Evolutionary conservation across 1,139 yeast genomes (phyloP), one percentile per base, ranked within the genome.

Genomic region (Yamadazyma blattariae): DNA sequence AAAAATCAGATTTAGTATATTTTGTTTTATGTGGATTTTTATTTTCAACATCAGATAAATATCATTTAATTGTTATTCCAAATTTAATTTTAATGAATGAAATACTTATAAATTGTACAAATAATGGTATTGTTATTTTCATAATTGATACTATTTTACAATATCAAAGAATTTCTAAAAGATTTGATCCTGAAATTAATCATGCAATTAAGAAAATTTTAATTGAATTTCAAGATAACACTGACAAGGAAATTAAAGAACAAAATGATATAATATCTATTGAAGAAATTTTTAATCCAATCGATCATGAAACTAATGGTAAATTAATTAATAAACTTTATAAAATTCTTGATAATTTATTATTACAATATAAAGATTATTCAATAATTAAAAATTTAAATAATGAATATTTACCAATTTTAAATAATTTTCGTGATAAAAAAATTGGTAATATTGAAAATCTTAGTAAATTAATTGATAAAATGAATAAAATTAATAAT

Each of bases 21-120:
- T 86, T 83, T 51, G 71, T 79, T 0, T 52, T 88, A 16, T 70
- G 89, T 41, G 97, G 97, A 8, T 66, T 73, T 37, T 56, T 90
- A 9, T 94, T 85, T 53, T 89, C 98, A 1, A 87, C 97, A 1
- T 92, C 98, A 0, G 99, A 94, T 67, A 94, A 89, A 54, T 92
- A 87, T 59, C 97, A 94, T 67, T 71, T 88, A 44, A 83, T 92
- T 13, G 90, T 82, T 4, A 89, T 97, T 0, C 96, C 97, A 2
- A 74, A 94, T 2, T 65, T 79, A 25, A 74, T 92, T 27, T 59
- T 88, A 29, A 78, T 89, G 67, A 77, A 82, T 36, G 92, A 88
- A 57, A 68, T 78, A 17, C 62, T 90, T 35, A 48, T 60, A n/a
- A 46, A 50, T 19, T 45, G 59, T 15, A 45, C 52, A 21, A 16